Evolutionary conservation across 805 yeast species (phyloP), one percentile per base, ranked within the genome.

Genomic region (Metschnikowia peoriensis): DNA sequence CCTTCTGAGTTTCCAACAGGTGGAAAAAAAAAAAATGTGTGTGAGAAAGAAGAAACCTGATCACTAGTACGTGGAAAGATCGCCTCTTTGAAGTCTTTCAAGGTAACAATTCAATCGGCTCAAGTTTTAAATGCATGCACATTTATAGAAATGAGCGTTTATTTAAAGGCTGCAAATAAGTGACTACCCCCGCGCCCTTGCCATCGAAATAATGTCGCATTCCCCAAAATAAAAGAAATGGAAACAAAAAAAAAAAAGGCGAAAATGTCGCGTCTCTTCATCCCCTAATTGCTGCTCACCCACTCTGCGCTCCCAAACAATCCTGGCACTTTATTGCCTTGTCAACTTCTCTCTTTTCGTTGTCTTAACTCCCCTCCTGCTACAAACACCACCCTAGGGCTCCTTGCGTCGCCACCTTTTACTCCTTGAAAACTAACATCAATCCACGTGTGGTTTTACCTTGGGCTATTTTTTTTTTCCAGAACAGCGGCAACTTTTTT

Each of bases 211-310:
- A 47, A 48, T 48, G 51, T 48, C 51, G 51, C 42, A 9, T 16
- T 28, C 15, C 28, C 14, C n/a, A 44, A 28, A 29, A n/a, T 37
- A 44, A 44, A 44, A 49, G 51, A 47, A 51, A 48, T 38, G 22
- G 22, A 22, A 22, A 22, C 22, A 22, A 46, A 34, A 50, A 47
- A 50, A 50, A 53, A 53, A 53, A 49, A 51, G 51, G 54, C 54
- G 58, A 56, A 55, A 57, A 57, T 57, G 60, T 57, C 60, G 60
- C 52, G 47, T 52, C 51, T 44, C 49, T 55, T 55, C 60, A 57
- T 57, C 60, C 60, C 60, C 58, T 57, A 57, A 57, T 57, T 57
- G 60, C 60, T 56, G 59, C 53, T 49, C 58, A 51, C 57, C 57
- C 53, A 47, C 57, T 53, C 54, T 53, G 57, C 57, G 57, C 50